These are phyloP conservation scores for Heliamphora pulchella DNA, from an alignment of 179 eudicot genomes.

Conservation along the genomic window DNA sequence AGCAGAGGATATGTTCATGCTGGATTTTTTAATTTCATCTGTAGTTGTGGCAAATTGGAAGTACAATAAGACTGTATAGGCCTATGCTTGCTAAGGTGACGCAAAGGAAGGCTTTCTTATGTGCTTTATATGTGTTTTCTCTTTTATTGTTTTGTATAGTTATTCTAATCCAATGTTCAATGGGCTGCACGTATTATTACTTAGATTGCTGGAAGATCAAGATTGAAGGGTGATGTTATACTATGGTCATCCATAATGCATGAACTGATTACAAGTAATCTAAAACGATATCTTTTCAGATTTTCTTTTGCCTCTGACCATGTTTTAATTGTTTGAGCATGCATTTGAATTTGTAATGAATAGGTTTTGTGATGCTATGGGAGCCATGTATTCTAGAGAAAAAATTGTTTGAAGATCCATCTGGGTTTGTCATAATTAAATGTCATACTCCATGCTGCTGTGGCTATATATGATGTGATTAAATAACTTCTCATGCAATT, in stretches of 20 bases:
- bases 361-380: background rate
- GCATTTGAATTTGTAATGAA: background rate
- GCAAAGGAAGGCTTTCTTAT: background rate
- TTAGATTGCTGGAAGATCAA: no score
- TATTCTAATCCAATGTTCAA: background rate
- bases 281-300: no score
- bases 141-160: background rate
- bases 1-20: background rate
- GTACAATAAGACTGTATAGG: background rate
- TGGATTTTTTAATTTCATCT: background rate
- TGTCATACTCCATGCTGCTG: background rate
- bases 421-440: background rate
- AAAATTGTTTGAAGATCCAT: background rate
- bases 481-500: background rate
- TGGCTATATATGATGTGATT: background rate
- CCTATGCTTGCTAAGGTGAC: background rate
- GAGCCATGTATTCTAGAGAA: background rate
- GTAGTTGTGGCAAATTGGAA: background rate
- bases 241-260: no score
- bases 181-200: no score
- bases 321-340: background rate
- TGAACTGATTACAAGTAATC: no score
- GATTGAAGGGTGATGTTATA: no score
- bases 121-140: background rate
- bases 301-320: no score